Conservation (phyloP, 805 yeast genomes). For the Pichia deserticola region DNA sequence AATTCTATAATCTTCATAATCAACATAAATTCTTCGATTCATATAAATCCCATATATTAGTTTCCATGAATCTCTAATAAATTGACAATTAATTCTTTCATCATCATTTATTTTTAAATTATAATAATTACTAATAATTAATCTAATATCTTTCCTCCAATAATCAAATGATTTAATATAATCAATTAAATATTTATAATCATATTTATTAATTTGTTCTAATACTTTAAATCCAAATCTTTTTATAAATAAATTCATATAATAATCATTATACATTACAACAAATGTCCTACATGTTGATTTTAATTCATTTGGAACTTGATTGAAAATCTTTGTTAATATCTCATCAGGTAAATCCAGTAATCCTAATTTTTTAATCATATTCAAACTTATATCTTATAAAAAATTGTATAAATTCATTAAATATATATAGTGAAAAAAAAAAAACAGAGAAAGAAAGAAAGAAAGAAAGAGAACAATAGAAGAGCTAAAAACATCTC, state of each 20-base stretch:
- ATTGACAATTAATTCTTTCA: conserved; percentile 24
- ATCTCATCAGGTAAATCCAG: conserved; percentile 27
- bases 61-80: conserved; percentile 48
- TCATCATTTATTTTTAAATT: conserved; percentile 10
- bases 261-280: conserved; percentile 42
- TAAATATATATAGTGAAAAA: too few relatives aligned
- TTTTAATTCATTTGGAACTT: conserved; percentile 25
- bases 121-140: conserved; percentile 19
- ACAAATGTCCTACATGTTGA: conserved; percentile 32
- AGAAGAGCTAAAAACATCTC: too few relatives aligned
- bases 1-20: conserved; percentile 29
- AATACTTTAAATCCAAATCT: conserved; percentile 24
- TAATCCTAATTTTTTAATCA: conserved; percentile 4
- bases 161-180: conserved; percentile 30
- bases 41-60: conserved; percentile 42
- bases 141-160: conserved; percentile 25
- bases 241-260: conserved; percentile 30
- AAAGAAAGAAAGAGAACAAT: too few relatives aligned
- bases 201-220: conserved; percentile 18
- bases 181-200: conserved; percentile 21
- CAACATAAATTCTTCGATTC: conserved; percentile 48
- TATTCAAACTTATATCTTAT: not conserved
- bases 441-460: too few relatives aligned
- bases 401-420: too few relatives aligned
- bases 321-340: conserved; percentile 17